Percentiles rank a stretch among this genome's conserved stretches.
These are phyloP conservation scores for Ehretia macrophylla DNA, from an alignment of 257 asterid species.

Conservation along the genomic window DNA sequence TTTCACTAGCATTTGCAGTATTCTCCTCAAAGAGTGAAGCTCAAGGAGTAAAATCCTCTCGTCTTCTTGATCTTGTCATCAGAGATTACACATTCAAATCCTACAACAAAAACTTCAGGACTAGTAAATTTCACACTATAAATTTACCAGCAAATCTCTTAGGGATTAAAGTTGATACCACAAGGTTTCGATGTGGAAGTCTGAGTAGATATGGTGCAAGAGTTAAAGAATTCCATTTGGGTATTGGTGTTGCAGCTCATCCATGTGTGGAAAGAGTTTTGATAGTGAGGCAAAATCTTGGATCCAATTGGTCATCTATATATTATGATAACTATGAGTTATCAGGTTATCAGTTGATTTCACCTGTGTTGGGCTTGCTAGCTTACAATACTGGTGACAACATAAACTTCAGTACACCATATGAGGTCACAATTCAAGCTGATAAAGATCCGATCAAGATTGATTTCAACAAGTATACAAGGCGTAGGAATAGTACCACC, in stretches of 20 bases:
- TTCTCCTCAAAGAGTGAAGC: conserved; percentile 14
- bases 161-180: conserved; percentile 44
- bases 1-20: conserved; percentile 26
- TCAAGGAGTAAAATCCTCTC: conserved; percentile 57
- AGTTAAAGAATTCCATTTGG: conserved; percentile 44
- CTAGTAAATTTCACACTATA: no score
- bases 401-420: conserved; percentile 27
- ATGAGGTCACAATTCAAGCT: conserved; percentile 46
- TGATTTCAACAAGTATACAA: conserved; percentile 19
- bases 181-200: conserved; percentile 74
- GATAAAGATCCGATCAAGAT: no score
- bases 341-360: conserved; percentile 61
- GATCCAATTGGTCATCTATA: conserved; percentile 64
- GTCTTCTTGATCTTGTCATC: conserved; percentile 61
- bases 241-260: conserved; percentile 32
- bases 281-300: conserved; percentile 51
- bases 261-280: conserved; percentile 60
- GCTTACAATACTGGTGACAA: conserved; percentile 46
- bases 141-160: conserved; percentile 74
- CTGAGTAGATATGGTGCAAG: conserved; percentile 65
- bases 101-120: no score
- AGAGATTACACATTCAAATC: no score
- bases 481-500: conserved; percentile 5
- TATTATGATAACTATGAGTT: conserved; percentile 54
- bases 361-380: conserved; percentile 57